These are phyloP conservation scores for Fusarium phyllophilum DNA, from an alignment of 2,329 filamentous ascomycete species.

Conservation along the genomic window DNA sequence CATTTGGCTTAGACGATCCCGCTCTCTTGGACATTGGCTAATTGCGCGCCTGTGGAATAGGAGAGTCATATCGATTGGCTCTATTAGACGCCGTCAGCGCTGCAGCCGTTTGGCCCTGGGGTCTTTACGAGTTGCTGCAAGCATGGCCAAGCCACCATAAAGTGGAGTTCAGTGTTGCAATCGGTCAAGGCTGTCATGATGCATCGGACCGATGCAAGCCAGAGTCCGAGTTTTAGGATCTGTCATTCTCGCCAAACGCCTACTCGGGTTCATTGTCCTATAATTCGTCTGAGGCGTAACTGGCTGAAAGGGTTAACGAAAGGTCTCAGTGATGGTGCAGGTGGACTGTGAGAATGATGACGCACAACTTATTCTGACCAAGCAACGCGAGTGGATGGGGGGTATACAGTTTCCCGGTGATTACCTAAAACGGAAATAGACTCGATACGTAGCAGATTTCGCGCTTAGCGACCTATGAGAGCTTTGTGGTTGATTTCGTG, in stretches of 20 bases:
- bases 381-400: slow-evolving; percentile 1
- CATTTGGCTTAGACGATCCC: slow-evolving; percentile 29
- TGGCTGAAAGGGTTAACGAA: not conserved
- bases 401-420: slow-evolving; percentile 22
- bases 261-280: not conserved
- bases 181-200: slow-evolving; percentile 22
- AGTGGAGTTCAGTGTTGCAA: slow-evolving; percentile 27
- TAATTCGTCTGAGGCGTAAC: not conserved
- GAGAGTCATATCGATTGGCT: slow-evolving; percentile 41
- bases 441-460: slow-evolving; percentile 1
- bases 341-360: slow-evolving; percentile 7
- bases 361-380: not conserved
- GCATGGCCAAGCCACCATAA: slow-evolving; percentile 30
- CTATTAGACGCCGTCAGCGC: slow-evolving; percentile 46
- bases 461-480: slow-evolving; percentile 22
- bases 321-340: not conserved
- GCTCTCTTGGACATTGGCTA: slow-evolving; percentile 19
- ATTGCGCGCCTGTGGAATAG: slow-evolving; percentile 37
- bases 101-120: slow-evolving; percentile 4
- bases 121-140: slow-evolving; percentile 31
- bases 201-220: slow-evolving; percentile 25
- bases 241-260: slow-evolving; percentile 9
- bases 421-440: slow-evolving; percentile 18
- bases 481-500: slow-evolving; percentile 28
- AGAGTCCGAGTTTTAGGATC: slow-evolving; percentile 19